A percentile compares a stretch with the other conserved stretches of the same genome.
Evolutionary conservation across 345 rosid genomes (phyloP).

Genomic region (Boechera retrofracta): DNA sequence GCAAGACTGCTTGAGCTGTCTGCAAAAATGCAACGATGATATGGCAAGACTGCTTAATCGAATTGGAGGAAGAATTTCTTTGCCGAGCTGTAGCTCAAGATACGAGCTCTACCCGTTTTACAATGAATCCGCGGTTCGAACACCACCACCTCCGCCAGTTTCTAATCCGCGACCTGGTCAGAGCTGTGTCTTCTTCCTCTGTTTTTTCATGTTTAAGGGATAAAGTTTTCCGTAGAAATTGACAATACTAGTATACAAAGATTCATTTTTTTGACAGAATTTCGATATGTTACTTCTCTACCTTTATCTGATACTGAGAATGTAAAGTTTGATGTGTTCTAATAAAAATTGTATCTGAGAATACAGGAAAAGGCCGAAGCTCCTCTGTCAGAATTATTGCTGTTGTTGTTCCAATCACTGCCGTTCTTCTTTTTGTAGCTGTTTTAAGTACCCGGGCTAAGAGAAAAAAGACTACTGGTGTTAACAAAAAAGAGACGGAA

Average conservation of each 20-base stretch:
- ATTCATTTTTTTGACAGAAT: no score
- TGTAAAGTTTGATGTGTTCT: neutral
- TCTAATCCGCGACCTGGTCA: neutral
- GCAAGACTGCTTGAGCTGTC: slow-evolving; percentile 31
- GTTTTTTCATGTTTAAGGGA: no score
- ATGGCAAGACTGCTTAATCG: neutral
- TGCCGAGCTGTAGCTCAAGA: slow-evolving; percentile 47
- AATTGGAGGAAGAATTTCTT: slow-evolving; percentile 40
- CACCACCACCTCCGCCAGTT: neutral
- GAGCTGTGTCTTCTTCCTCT: no score
- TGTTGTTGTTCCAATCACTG: slow-evolving; percentile 42
- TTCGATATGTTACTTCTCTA: no score
- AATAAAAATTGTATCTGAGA: neutral
- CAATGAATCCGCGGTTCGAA: neutral
- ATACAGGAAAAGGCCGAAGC: slow-evolving; percentile 40
- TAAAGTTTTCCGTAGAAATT: neutral
- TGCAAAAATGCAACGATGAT: neutral
- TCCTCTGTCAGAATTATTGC: slow-evolving; percentile 39
- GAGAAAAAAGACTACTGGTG: slow-evolving; percentile 9
- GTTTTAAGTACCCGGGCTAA: slow-evolving; percentile 36
- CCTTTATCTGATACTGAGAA: no score
- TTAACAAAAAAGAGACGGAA: neutral
- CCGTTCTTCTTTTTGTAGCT: slow-evolving; percentile 17
- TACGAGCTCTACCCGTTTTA: slow-evolving; percentile 45
- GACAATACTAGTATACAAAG: neutral